Conservation (phyloP, 2,329 filamentous ascomycete species). For the Fusarium agapanthi region DNA sequence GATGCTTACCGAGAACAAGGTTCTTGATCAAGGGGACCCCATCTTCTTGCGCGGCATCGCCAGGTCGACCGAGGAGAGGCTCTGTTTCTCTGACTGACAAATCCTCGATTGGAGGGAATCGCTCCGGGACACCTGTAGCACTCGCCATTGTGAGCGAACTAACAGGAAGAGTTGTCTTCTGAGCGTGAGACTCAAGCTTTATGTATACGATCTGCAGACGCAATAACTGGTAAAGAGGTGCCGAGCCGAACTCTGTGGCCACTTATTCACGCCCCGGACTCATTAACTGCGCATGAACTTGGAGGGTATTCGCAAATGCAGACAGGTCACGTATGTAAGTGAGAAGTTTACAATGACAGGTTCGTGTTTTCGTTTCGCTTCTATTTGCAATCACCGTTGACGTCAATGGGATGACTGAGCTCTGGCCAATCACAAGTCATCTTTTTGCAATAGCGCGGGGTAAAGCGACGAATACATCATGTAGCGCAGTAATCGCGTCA, state of each 20-base stretch:
- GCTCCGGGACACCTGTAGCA: conserved; percentile 71
- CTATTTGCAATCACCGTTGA: conserved; percentile 20
- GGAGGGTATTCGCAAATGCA: not conserved
- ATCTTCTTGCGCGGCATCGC: conserved; percentile 76
- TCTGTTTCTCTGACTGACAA: conserved; percentile 49
- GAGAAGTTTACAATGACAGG: conserved; percentile 8
- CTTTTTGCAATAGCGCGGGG: conserved; percentile 40
- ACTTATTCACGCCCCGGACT: not conserved
- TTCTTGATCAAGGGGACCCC: conserved; percentile 73
- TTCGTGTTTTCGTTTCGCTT: conserved; percentile 1
- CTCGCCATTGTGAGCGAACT: conserved; percentile 66
- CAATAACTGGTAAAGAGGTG: not conserved
- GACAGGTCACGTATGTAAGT: not conserved
- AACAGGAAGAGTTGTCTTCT: not conserved
- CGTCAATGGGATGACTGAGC: conserved; percentile 35
- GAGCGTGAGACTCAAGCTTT: not conserved
- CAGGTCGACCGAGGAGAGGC: conserved; percentile 63
- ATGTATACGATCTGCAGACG: not conserved
- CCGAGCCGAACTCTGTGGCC: not conserved
- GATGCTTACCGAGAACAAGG: conserved; percentile 72
- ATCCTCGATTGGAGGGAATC: conserved; percentile 42
- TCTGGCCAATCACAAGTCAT: conserved; percentile 37
- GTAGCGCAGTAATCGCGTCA: conserved; percentile 28
- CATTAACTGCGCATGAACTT: not conserved
- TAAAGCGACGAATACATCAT: conserved; percentile 33